Evolutionary conservation across 306 rosid genomes (phyloP), one percentile per base, ranked within the genome.

Genomic region (Dryas octopetala): DNA sequence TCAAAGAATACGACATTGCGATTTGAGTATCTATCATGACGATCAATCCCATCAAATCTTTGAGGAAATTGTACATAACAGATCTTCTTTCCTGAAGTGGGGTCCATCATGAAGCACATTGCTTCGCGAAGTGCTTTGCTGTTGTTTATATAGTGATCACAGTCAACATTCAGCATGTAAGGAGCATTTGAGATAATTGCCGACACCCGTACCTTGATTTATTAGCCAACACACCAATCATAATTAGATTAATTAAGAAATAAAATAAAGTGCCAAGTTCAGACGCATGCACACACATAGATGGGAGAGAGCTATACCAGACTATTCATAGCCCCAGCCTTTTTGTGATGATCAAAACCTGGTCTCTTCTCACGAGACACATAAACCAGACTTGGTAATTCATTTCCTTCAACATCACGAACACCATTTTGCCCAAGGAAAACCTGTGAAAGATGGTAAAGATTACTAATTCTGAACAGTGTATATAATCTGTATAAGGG

Each of bases 301-400:
- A 32, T 32, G 49, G 15, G 73, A 70, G 62, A 76, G 66, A 68
- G 2, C 53, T 52, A 17, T 84, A 93, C 98, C 93, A 93, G 66
- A 59, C 97, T 67, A 85, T 93, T 93, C 98, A 93, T 93, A 81
- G 98, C 98, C 2, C 98, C 98, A 5, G 98, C 97, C 70, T 93
- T 93, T 71, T 93, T 93, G 87, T 93, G 98, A 82, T 93, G 98
- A 69, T 93, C 93, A 76, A 82, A 90, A 79, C 98, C 95, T 17
- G 97, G 98, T 76, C 98, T 89, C 86, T 93, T 93, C 88, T 93
- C 98, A 82, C 98, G 97, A 74, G 98, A 93, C 73, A 93, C 97
- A 45, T 93, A 93, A 57, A 93, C 88, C 70, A 93, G 85, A 53
- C 91, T 91, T 61, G 98, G 98, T 62, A 93, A 75, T 76, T 89